Base-by-base conservation (phyloP, 148 eudicot species). In the Rhododendron griersonianum region DNA sequence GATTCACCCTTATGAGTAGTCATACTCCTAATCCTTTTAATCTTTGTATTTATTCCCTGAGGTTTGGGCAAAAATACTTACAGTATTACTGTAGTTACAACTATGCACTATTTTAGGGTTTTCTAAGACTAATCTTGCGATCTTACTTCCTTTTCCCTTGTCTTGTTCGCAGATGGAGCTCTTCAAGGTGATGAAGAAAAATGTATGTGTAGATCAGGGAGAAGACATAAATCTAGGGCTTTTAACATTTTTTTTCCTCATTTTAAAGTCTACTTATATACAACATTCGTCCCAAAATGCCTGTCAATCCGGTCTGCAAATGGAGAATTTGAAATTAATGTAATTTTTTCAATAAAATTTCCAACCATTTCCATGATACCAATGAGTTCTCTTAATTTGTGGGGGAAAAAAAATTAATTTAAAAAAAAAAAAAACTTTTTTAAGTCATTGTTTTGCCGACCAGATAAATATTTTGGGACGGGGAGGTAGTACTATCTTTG, bases 121-220 rank as follows among this genome's bases (percentile, higher is more conserved):
- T 11, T n/a, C 50, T 21, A 23, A 23, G 57, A 21, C 50, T 18
- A 47, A 59, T 53, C 23, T 78, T 45, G 0, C 48, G 33, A 47
- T 80, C 30, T 21, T 77, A 47, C 4, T 53, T 53, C 37, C 33
- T 48, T 35, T 21, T 80, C 16, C 6, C 35, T 89, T 80, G 16
- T 65, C 74, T 37, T 44, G 44, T 33, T 84, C 0, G 23, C 96
- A 95, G 98, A 90, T 81, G 93, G 98, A 94, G 85, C 69, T 89
- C 15, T 85, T 73, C 83, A 87, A 81, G 51, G 89, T 78, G 91
- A 84, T 89, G 80, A 71, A 87, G 86, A 91, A 94, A 86, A 91
- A 92, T 88, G 98, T 95, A 94, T 18, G 90, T 84, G 19, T 9
- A 53, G 57, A 71, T 65, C 67, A 23, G 30, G 45, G 55, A 33